Base-by-base conservation (phyloP, 768 basidiomycete species). In the Pholiota conissans region DNA sequence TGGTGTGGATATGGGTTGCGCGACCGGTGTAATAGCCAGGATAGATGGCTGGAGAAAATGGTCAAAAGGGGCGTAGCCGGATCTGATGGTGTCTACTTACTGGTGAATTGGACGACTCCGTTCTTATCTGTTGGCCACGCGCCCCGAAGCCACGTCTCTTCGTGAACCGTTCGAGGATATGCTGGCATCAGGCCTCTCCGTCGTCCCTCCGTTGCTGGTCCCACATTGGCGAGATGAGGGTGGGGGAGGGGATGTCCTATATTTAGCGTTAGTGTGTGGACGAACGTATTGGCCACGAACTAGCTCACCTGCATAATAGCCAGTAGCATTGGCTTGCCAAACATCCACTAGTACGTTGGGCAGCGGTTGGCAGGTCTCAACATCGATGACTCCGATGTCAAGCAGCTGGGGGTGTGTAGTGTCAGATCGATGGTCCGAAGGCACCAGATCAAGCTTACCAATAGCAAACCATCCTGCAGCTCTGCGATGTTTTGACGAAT, bases 251-350 rank as follows among this genome's bases (percentile, higher is more conserved):
- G 82, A 53, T 83, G 82, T 1, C 80, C 78, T 76, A 53, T 29
- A 18, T 53, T 51, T 24, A 51, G 35, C 40, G 32, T 42, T 27
- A 22, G 14, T 20, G 11, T 14, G 11, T 16, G 24, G 5, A 3
- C 18, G 6, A 32, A 22, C 28, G 20, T 54, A 51, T 29, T 18
- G 40, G 49, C 20, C 37, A 29, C 16, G 10, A 53, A 20, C 29
- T 57, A 9, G 53, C 67, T 13, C 46, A 75, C 79, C 81, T n/a
- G 81, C 77, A 57, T 84, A 84, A 52, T 71, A 71, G 0, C 82
- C 82, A 0, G 82, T 84, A 5, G 82, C 78, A 58, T 84, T 84
- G 3, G 82, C 80, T 60, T 81, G 80, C 82, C 82, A 84, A 40
- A 84, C 79, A 57, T 84, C 82, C 3, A 84, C 81, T n/a, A 84